Evolutionary conservation across 345 rosid species (phyloP), one percentile per base, ranked within the genome.

Genomic region (Ceriops decandra): DNA sequence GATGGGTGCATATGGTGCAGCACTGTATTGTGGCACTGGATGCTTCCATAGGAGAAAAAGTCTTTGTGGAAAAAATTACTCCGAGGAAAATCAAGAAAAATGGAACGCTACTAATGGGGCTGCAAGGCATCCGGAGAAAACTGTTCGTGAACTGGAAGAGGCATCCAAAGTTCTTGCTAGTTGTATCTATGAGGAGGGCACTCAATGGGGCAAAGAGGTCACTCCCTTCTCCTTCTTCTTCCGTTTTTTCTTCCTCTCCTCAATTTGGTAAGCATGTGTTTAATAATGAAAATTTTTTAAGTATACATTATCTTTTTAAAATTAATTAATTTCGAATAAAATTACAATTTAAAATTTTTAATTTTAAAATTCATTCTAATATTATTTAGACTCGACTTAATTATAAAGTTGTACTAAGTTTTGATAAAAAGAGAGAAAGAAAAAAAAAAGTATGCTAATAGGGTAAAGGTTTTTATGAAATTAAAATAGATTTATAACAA

Each of bases 121-220:
- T 17, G 20, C 53, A 66, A 63, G 56, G 59, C 69, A 66, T 10
- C 60, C 22, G n/a, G 26, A 69, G 6, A 74, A 52, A 52, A 68
- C 60, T 56, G 59, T 27, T 2, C 0, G 31, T 56, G 76, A 68
- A 62, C 54, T 81, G 32, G 87, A 81, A 68, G 77, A 82, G 59
- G 61, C 60, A 51, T 64, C 76, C 28, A 74, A 82, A 72, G 22
- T 69, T 52, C 68, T 82, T 56, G 80, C 81, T 42, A 70, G 72
- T 51, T 76, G 84, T 51, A 24, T 49, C 46, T 78, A 69, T 52
- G 88, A 85, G 54, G 30, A 76, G 22, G 69, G 56, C 30, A 78
- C 80, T 52, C 66, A n/a, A 26, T 85, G 88, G 88, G 88, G 88
- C 11, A 72, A 80, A 49, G 88, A 82, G 84, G 88, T 80, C 35